Evolutionary conservation across 345 rosid species (phyloP).

Genomic region (Citrus cavaleriei): DNA sequence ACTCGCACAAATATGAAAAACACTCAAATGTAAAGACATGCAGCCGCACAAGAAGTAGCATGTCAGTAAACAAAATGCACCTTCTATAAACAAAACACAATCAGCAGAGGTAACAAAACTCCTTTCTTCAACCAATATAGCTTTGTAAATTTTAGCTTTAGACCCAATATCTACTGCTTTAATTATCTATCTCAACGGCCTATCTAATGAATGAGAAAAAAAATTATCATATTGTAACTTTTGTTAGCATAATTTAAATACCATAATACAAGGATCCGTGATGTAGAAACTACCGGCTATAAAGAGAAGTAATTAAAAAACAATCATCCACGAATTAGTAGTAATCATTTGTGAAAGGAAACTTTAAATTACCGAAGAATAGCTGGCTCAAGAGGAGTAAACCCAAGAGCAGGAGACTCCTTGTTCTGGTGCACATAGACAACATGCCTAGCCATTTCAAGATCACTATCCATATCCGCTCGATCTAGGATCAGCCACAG

Average conservation of each 20-base stretch:
- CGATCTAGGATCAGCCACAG: conserved; percentile 95
- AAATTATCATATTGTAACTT: neutral
- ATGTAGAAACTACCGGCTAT: neutral
- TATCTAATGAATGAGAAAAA: neutral
- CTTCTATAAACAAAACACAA: neutral
- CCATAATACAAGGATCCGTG: neutral
- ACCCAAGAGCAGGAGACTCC: conserved; percentile 95
- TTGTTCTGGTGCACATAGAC: conserved; percentile 84
- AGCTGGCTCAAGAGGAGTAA: conserved; percentile 81
- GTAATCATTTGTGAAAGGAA: neutral
- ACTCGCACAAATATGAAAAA: neutral
- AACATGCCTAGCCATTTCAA: conserved; percentile 93
- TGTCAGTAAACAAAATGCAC: neutral
- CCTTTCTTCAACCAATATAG: neutral
- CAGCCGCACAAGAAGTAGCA: neutral
- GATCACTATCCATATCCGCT: conserved; percentile 96
- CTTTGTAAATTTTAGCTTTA: neutral
- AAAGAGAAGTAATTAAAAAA: neutral
- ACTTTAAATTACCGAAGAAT: conserved; percentile 63
- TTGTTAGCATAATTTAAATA: neutral
- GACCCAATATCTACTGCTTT: neutral
- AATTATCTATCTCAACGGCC: neutral
- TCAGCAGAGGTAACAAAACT: neutral
- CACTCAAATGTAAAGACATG: neutral
- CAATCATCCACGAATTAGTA: neutral